Evolutionary conservation across 805 yeast species (phyloP), one percentile per base, ranked within the genome.

Genomic region (Metschnikowia shivogae): DNA sequence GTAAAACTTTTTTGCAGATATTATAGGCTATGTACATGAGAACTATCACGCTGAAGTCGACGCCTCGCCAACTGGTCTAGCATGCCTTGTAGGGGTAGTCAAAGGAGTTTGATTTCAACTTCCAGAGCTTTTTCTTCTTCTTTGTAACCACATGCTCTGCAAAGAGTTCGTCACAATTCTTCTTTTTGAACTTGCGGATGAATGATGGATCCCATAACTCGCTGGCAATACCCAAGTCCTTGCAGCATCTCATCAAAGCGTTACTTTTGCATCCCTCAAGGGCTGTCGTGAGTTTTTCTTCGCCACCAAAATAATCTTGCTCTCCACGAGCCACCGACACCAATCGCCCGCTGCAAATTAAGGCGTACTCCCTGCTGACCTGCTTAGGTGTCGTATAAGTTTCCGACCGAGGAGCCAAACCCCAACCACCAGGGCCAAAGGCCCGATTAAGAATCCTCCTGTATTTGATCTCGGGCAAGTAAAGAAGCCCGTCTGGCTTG

Each of bases 381-480:
- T 81, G 74, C 50, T 77, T 81, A 27, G 81, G 76, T 1, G 95
- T 84, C 28, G 93, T 80, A 43, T 80, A 70, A 0, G 96, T 85
- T 52, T 86, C 92, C 0, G 95, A 82, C 45, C 99, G 72, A 9
- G 99, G 98, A 0, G 95, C 96, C 45, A 93, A 71, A 0, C 98
- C 98, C 99, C 99, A 93, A 1, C 95, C 97, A 24, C 99, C 99
- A 6, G 99, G 97, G 3, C 99, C 99, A 71, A 93, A 92, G 0
- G 98, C 95, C 32, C 75, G 74, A 65, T 92, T 92, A 53, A 93
- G 67, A 19, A 90, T 84, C 36, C 99, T 77, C 53, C 99, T 78
- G 62, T 93, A 93, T 62, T 92, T 92, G 67, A 93, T 93, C 63
- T 93, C 99, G 0, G 99, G 99, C 37, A 93, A 70, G 58, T 88